Base-by-base conservation (phyloP, 2,329 filamentous ascomycete genomes). In the Pestalotiopsis sp. region DNA sequence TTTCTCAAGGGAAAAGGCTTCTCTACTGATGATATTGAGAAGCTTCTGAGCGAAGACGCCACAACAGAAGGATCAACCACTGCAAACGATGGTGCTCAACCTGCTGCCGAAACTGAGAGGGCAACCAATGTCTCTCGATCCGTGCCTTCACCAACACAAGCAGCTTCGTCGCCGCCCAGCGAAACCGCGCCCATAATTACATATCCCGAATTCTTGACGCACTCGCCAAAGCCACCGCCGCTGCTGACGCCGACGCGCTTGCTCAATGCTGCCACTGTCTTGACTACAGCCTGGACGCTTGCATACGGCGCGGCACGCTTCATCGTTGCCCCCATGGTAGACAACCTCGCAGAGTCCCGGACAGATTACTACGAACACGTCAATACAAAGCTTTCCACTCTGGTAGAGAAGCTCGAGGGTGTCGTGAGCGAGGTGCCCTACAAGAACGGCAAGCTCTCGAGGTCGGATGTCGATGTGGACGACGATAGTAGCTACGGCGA, bases 1-100 rank as follows among this genome's bases (percentile, higher is more conserved):
- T 97, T 97, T 73, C 82, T 98, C 1, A 86, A 90, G 75, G 88
- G 88, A 64, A 98, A 98, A 78, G 93, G 93, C 3, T 82, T 97
- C 7, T 82, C 81, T 3, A 82, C 87, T 4, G 84, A 86, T 39
- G 90, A 95, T 70, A 93, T 97, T 70, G 83, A 93, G 72, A 82
- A 83, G 64, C 83, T 97, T 7, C 81, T 97, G 20, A 58, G 56
- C n/a, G 64, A 63, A 20, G 65, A 71, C 64, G 68, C 71, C 39
- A 31, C 64, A 38, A 64, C 71, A 66, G 49, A 66, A 66, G 27
- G 14, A 45, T 36, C 64, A 20, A 57, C 25, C 25, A 36, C 68
- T 39, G 64, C 64, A 31, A 58, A 58, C 65, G 56, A 66, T 13
- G 4, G 27, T 11, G 23, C 20, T 14, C 64, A 52, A 49, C 25